Evolutionary conservation across 495 filamentous ascomycete genomes (phyloP).

Genomic region (Aspergillus cristatus): DNA sequence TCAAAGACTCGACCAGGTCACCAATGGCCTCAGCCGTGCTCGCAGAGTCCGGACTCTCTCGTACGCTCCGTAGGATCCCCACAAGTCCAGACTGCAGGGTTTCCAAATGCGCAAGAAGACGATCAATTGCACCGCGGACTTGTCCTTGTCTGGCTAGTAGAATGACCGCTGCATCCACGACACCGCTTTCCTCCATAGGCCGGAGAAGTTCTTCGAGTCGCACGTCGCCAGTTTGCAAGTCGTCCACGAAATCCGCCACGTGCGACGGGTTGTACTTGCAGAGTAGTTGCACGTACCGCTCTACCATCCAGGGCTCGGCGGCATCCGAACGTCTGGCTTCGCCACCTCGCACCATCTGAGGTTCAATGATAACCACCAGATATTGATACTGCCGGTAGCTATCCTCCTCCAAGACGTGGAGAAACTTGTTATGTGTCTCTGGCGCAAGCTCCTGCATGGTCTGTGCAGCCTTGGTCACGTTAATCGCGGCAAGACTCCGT

Average conservation of each 20-base stretch:
- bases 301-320: slow-evolving; percentile 49
- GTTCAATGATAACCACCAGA: slow-evolving; percentile 69
- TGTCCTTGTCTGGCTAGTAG: slow-evolving; percentile 87
- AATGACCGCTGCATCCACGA: slow-evolving; percentile 87
- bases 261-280: slow-evolving; percentile 74
- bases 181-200: slow-evolving; percentile 77
- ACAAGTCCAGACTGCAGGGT: slow-evolving; percentile 72
- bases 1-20: slow-evolving; percentile 61
- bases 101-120: slow-evolving; percentile 67
- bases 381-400: slow-evolving; percentile 65
- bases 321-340: slow-evolving; percentile 24
- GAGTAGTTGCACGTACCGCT: slow-evolving; percentile 84
- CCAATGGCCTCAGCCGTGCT: slow-evolving; percentile 44
- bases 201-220: slow-evolving; percentile 75
- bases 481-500: slow-evolving; percentile 56
- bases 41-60: slow-evolving; percentile 44
- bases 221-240: slow-evolving; percentile 70
- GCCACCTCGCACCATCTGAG: slow-evolving; percentile 30
- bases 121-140: slow-evolving; percentile 70
- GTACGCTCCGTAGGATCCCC: slow-evolving; percentile 52
- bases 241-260: slow-evolving; percentile 76
- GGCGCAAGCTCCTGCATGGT: slow-evolving; percentile 59
- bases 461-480: slow-evolving; percentile 58
- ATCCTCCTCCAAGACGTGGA: slow-evolving; percentile 55
- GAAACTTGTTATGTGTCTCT: slow-evolving; percentile 59